Evolutionary conservation across 2,329 filamentous ascomycete species (phyloP), one percentile per base, ranked within the genome.

Genomic region (Mycosphaerella arachidis): DNA sequence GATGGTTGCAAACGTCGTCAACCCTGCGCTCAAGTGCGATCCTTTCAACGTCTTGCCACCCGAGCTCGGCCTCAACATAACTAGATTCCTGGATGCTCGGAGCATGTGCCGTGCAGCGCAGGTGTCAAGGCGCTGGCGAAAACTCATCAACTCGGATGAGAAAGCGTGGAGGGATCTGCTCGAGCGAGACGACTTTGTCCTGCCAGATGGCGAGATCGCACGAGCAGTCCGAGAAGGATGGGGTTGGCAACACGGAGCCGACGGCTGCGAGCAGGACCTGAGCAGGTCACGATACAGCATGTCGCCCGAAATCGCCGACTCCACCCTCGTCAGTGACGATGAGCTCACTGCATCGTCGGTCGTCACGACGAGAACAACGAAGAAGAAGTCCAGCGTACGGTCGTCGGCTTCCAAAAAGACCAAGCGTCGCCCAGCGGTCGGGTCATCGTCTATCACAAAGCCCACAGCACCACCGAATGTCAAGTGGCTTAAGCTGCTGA

Each of bases 151-250:
- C 70, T 89, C 89, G 7, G 93, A 97, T 71, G 94, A 99, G 76
- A 92, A 89, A 52, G 91, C 92, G 13, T 99, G 94, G 94, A 97
- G 95, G 76, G 89, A 92, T 64, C 80, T 97, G 0, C 87, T 99
- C 46, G 92, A 96, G 63, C 82, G 81, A 1, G 92, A 97, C 72
- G 91, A 91, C 0, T 97, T 90, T 73, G 79, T 79, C 30, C 79
- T 99, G 1, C 87, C 91, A 0, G 81, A 87, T 0, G 91, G 90
- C 18, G 94, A 99, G 74, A 81, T 99, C 27, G 86, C 91, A 65
- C 87, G 88, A 67, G 92, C 94, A 31, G 92, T 97, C 57, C 80
- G 81, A 46, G 91, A 97, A 78, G 94, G 94, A 13, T 99, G 94
- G 94, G 94, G 92, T 13, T 99, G 94, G 92, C 94, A 99, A 73